Base-by-base conservation (phyloP, 768 basidiomycete genomes). In the Xerocomus spinulosus region DNA sequence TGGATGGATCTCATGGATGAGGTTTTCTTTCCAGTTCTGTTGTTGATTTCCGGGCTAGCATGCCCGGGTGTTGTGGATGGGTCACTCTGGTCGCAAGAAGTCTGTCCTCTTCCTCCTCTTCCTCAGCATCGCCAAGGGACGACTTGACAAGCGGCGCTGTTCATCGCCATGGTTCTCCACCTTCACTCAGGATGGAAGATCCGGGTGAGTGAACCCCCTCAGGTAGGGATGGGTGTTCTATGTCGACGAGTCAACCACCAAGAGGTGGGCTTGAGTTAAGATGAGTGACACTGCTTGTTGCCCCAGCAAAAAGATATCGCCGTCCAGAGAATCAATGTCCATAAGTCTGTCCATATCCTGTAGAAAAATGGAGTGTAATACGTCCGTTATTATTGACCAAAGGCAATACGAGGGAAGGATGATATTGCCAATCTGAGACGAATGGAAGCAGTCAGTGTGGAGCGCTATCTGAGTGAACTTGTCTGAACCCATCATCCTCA, bases 281-380 rank as follows among this genome's bases (percentile, higher is more conserved):
- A 76, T 72, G 43, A 71, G 68, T 13, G 79, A 76, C 17, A 73
- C 71, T 0, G 77, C 85, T 66, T 87, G 86, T 56, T 80, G 79
- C 50, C 84, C 78, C 48, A 90, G 63, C 15, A 83, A 83, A 23
- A 72, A 59, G 36, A 92, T 81, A 53, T 83, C 81, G 18, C 80
- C 80, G 64, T 92, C 83, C 12, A 70, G 70, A 63, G 89, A 90
- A 39, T 76, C 73, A 56, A 93, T 92, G 68, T 92, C 85, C n/a
- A 87, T 73, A 9, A 94, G 72, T 58, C 80, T 80, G 40, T 81
- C 82, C 26, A 75, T 76, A 63, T 89, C 88, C 90, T 95, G 61
- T n/a, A 48, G 46, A n/a, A n/a, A n/a, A n/a, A n/a, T n/a, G n/a
- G 20, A 34, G 47, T 55, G 49, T 37, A 49, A 23, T 21, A 41